These are phyloP conservation scores for Xylaria sp. DNA, from an alignment of 2,329 filamentous ascomycete species.

Conservation along the genomic window DNA sequence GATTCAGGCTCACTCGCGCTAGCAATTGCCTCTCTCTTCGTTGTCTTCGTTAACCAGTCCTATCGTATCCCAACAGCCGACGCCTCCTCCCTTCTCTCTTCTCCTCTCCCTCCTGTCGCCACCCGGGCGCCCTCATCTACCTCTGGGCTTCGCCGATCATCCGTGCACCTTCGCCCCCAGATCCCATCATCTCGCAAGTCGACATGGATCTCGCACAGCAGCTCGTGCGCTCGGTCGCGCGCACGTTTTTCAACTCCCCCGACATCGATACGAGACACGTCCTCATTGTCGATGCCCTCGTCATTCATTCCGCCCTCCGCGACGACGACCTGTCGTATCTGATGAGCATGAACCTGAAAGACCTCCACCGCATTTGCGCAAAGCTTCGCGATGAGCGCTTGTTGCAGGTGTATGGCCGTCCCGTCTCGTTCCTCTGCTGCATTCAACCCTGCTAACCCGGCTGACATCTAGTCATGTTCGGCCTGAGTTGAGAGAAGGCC, in stretches of 20 bases:
- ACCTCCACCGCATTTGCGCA: slow-evolving; percentile 88
- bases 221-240: slow-evolving; percentile 84
- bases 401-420: slow-evolving; percentile 73
- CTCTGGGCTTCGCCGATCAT: background rate
- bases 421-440: slow-evolving; percentile 6
- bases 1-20: background rate
- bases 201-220: slow-evolving; percentile 64
- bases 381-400: slow-evolving; percentile 88
- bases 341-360: slow-evolving; percentile 89
- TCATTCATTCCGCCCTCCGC: slow-evolving; percentile 79
- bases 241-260: slow-evolving; percentile 80
- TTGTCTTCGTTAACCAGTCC: background rate
- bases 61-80: background rate
- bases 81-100: background rate
- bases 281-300: slow-evolving; percentile 79
- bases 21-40: background rate
- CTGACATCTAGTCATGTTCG: slow-evolving; percentile 68
- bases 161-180: background rate
- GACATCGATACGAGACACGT: slow-evolving; percentile 72
- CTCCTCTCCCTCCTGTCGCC: background rate
- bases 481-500: slow-evolving; percentile 81
- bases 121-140: background rate
- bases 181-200: background rate
- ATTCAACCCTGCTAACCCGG: slow-evolving; percentile 23
- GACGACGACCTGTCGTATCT: slow-evolving; percentile 89